phyloP scores from a whole-genome alignment of 495 filamentous ascomycete genomes.

The Trichocladium uniseriatum region DNA sequence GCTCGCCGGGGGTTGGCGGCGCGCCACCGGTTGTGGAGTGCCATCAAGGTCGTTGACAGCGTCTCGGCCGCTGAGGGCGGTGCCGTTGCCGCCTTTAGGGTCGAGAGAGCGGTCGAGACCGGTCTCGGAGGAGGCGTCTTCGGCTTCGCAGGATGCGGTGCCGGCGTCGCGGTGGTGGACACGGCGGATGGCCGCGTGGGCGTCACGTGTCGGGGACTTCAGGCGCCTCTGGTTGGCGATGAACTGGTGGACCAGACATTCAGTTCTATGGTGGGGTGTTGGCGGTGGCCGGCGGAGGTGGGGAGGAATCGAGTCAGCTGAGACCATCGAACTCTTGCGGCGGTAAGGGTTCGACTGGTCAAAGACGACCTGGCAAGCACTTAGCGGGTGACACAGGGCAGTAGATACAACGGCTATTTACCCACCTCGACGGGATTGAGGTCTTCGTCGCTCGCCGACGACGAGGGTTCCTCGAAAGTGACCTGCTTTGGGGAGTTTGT shows the following conservation, averaged over 20 bases:
- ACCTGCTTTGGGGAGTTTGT: neutral
- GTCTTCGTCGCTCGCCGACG: slow-evolving; percentile 36
- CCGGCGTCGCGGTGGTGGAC: slow-evolving; percentile 10
- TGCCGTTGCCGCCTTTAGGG: slow-evolving; percentile 21
- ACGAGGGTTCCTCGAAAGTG: slow-evolving; percentile 13
- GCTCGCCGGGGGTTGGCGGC: too few relatives aligned
- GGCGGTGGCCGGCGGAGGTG: slow-evolving; percentile 38
- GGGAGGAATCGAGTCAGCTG: slow-evolving; percentile 40
- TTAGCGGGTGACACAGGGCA: neutral
- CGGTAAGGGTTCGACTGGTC: slow-evolving; percentile 61
- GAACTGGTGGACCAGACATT: slow-evolving; percentile 78
- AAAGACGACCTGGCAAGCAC: slow-evolving; percentile 57
- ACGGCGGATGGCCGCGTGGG: neutral
- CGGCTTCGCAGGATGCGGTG: slow-evolving; percentile 4
- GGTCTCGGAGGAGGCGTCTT: slow-evolving; percentile 23
- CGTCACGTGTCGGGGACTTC: neutral
- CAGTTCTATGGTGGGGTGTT: slow-evolving; percentile 36
- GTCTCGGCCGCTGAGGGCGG: too few relatives aligned
- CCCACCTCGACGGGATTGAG: slow-evolving; percentile 34
- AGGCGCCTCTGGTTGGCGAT: slow-evolving; percentile 47
- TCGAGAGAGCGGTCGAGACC: slow-evolving; percentile 25
- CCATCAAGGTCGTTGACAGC: too few relatives aligned
- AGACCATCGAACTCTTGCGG: slow-evolving; percentile 75
- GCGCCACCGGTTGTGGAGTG: too few relatives aligned
- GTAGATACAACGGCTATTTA: neutral